A percentile compares a stretch with the other conserved stretches of the same genome.
Evolutionary conservation across 305 asterid species (phyloP).

Genomic region (Fraxinus albicans): DNA sequence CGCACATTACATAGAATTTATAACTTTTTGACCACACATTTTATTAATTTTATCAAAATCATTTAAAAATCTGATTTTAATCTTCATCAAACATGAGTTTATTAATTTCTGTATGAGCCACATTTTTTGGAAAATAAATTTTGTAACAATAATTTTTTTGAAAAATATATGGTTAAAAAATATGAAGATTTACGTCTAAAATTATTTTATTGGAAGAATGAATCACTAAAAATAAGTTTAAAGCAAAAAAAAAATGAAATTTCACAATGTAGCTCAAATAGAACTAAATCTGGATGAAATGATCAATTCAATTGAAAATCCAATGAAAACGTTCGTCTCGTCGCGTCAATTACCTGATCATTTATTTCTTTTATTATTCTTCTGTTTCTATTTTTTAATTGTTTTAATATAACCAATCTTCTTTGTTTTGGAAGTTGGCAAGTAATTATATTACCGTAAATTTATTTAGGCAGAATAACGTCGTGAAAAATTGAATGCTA

Average conservation of each 20-base stretch:
- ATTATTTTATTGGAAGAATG: not conserved
- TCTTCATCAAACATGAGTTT: not conserved
- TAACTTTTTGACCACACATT: no score
- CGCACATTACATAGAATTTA: no score
- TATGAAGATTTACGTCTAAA: not conserved
- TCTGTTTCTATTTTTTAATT: no score
- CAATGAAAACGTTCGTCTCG: not conserved
- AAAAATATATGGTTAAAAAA: not conserved
- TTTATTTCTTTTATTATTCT: no score
- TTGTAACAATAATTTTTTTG: no score
- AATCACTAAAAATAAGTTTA: no score
- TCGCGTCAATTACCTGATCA: not conserved
- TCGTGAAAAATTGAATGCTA: no score
- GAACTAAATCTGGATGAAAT: not conserved
- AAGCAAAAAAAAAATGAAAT: not conserved
- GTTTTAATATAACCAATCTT: no score
- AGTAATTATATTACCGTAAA: no score
- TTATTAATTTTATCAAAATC: no score
- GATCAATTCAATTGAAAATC: not conserved
- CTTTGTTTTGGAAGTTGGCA: not conserved
- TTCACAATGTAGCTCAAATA: not conserved
- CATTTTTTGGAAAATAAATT: not conserved
- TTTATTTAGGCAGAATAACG: no score
- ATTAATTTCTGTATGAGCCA: not conserved
- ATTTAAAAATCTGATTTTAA: no score